Evolutionary conservation across 805 yeast species (phyloP), one percentile per base, ranked within the genome.

Genomic region (Ogataea populi-albae): DNA sequence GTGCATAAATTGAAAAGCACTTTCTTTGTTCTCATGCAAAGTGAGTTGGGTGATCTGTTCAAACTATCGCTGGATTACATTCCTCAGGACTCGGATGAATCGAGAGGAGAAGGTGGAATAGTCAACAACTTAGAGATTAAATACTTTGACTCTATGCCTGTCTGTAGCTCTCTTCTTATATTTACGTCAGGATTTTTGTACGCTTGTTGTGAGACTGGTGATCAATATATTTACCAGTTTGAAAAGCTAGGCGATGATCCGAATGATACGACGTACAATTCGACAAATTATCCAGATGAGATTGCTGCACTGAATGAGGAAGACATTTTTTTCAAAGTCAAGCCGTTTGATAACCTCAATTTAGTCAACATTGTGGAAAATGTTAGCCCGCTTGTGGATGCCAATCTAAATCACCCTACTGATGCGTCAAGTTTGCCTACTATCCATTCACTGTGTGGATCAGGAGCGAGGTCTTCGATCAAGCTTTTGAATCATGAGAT

Each of bases 71-170:
- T 80, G 6, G 72, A 69, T 18, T 64, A 65, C 11, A 66, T 67
- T 26, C 61, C 52, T 9, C 62, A 65, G 8, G 70, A 72, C 30
- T 64, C 59, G 9, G 73, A 69, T 32, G 50, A 54, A 7, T 46
- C 60, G 9, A 59, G 57, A 7, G 59, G 54, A 21, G 55, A 54
- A 14, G 52, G 55, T 1, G 64, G 64, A 1, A 49, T 52, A 8
- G 69, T 72, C 6, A 63, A 64, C 2, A 48, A 59, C 2, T 52
- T 82, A 7, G 54, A 65, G n/a, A 66, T 83, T 10, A 66, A 75
- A 11, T 88, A 83, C 50, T 89, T 91, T 58, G 96, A 86, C 52
- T 71, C 95, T 0, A 68, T 86, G 23, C 84, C 88, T 2, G 56
- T 71, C 1, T 71, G 84, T 17, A 65, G 67, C 15, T 54, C 70